Evolutionary conservation across 495 filamentous ascomycete genomes (phyloP).

Genomic region (Aspergillus avenaceus): DNA sequence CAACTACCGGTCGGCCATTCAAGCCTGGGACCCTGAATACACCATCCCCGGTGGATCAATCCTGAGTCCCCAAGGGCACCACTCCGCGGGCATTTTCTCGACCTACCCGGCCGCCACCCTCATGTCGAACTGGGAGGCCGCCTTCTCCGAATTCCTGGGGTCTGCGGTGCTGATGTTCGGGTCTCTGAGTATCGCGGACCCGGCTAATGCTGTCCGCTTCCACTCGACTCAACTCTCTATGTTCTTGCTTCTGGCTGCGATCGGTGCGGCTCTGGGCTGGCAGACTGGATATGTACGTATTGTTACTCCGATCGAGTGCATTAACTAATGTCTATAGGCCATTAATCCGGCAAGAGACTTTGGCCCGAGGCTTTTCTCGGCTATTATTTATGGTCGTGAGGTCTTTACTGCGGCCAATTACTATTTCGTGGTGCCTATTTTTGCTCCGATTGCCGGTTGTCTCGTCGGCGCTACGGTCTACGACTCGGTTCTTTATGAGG

Average conservation of each 20-base stretch:
- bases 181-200: constrained; percentile 22
- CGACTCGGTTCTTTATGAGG: constrained; percentile 28
- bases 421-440: constrained; percentile 32
- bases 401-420: constrained; percentile 29
- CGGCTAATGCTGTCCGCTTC: constrained; percentile 23
- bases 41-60: constrained; percentile 36
- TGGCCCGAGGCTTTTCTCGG: constrained; percentile 31
- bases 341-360: constrained; percentile 35
- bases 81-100: constrained; percentile 33
- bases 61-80: constrained; percentile 28
- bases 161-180: constrained; percentile 34
- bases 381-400: constrained; percentile 29
- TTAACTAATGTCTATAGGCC: constrained; percentile 13
- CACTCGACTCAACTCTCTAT: constrained; percentile 26
- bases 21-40: constrained; percentile 33
- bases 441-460: constrained; percentile 31
- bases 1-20: constrained; percentile 33
- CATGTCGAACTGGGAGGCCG: constrained; percentile 32
- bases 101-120: constrained; percentile 27
- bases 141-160: constrained; percentile 28
- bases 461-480: constrained; percentile 26
- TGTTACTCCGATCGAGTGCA: neutral
- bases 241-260: constrained; percentile 29
- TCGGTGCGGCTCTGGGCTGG: constrained; percentile 32
- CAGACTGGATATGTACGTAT: constrained; percentile 35